Conservation (phyloP, 306 rosid genomes). For the Pueraria montana region DNA sequence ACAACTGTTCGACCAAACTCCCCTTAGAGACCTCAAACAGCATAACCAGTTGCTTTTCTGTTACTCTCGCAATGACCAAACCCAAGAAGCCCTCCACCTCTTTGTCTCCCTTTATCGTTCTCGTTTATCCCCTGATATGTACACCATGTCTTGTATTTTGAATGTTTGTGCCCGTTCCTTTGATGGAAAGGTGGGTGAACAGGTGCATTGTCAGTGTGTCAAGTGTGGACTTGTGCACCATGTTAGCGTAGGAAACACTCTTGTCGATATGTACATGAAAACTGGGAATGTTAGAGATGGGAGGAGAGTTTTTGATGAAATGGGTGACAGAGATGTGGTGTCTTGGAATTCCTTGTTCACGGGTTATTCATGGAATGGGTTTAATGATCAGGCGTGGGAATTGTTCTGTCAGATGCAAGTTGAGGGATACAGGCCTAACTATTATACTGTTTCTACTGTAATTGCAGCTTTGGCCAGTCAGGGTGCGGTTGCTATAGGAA, state of each 20-base stretch:
- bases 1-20: conserved; percentile 68
- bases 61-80: conserved; percentile 56
- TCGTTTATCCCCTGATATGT: conserved; percentile 54
- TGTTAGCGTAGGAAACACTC: conserved; percentile 80
- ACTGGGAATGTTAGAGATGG: conserved; percentile 65
- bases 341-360: conserved; percentile 85
- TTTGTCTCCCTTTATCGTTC: conserved; percentile 56
- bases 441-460: conserved; percentile 63
- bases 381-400: conserved; percentile 52
- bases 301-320: conserved; percentile 77
- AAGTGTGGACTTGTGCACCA: conserved; percentile 67
- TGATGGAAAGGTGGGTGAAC: conserved; percentile 68
- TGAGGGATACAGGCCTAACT: conserved; percentile 70
- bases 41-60: conserved; percentile 63
- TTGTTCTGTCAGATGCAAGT: conserved; percentile 65
- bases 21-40: conserved; percentile 49
- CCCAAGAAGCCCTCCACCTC: conserved; percentile 60
- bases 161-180: conserved; percentile 65
- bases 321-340: conserved; percentile 75
- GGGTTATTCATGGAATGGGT: conserved; percentile 68
- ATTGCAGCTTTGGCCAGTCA: conserved; percentile 70
- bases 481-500: conserved; percentile 61
- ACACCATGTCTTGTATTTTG: conserved; percentile 65
- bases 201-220: conserved; percentile 73
- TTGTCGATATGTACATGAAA: conserved; percentile 92